Evolutionary conservation across 257 asterid genomes (phyloP).

Genomic region (Linaria vulgaris): DNA sequence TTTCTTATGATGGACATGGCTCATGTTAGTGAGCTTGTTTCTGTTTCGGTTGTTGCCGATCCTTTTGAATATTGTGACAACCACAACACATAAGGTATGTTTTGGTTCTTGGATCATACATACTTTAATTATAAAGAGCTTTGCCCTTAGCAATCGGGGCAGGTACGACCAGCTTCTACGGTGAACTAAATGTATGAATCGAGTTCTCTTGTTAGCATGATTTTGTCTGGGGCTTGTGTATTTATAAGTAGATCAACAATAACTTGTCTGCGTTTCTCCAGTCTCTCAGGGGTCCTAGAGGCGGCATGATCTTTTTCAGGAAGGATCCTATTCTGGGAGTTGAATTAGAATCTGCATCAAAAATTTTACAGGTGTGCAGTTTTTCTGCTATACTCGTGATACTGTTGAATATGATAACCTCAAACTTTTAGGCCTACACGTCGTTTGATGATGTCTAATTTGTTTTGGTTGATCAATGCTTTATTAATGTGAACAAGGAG

Average conservation of each 20-base stretch:
- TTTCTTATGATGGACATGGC: constrained; percentile 99
- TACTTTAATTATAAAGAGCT: too few relatives aligned
- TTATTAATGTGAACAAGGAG: constrained; percentile 55
- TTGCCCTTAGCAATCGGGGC: too few relatives aligned
- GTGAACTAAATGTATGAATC: not conserved
- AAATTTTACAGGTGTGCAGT: constrained; percentile 69
- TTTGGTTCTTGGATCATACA: constrained; percentile 11
- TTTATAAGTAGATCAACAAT: constrained; percentile 5
- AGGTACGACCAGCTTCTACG: not conserved
- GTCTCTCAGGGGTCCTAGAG: constrained; percentile 98
- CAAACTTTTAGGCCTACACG: not conserved
- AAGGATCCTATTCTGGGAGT: constrained; percentile 82
- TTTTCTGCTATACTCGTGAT: not conserved
- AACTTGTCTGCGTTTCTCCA: constrained; percentile 37
- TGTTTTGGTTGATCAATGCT: not conserved
- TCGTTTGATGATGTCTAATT: not conserved
- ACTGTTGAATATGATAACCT: not conserved
- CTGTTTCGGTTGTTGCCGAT: constrained; percentile 88
- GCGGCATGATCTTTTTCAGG: constrained; percentile 97
- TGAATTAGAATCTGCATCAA: constrained; percentile 87
- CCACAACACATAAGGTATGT: constrained; percentile 91
- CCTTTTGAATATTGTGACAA: constrained; percentile 95
- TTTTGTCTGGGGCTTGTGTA: not conserved
- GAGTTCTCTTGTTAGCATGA: constrained; percentile 1
- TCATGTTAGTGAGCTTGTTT: constrained; percentile 93